These are phyloP conservation scores for Suillus bovinus DNA, from an alignment of 768 basidiomycete genomes.

Conservation along the genomic window DNA sequence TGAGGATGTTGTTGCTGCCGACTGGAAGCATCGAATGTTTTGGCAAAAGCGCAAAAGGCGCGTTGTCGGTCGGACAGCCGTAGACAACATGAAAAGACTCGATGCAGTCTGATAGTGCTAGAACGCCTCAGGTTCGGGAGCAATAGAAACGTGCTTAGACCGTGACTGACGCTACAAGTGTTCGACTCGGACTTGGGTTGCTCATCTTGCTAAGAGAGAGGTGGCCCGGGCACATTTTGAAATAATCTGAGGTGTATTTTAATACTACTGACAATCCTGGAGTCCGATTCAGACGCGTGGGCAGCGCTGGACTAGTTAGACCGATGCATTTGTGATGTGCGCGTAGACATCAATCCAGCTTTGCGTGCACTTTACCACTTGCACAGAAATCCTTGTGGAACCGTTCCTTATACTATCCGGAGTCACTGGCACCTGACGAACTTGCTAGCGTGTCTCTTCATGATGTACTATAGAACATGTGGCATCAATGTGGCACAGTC, in stretches of 20 bases:
- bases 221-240: not conserved
- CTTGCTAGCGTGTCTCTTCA: not conserved
- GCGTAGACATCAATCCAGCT: not conserved
- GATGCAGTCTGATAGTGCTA: not conserved
- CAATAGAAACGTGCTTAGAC: not conserved
- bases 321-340: not conserved
- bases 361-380: not conserved
- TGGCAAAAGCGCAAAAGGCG: conserved; percentile 10
- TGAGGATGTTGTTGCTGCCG: conserved; percentile 17
- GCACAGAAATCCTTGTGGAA: not conserved
- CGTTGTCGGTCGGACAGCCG: conserved; percentile 19
- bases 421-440: not conserved
- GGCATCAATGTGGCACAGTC: not conserved
- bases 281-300: not conserved
- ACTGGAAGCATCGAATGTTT: conserved; percentile 21
- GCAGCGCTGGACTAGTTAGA: not conserved
- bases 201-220: not conserved
- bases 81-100: conserved; percentile 19
- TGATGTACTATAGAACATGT: not conserved
- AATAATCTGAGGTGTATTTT: not conserved
- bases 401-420: not conserved
- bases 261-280: not conserved
- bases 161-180: no score
- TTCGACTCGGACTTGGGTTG: no score
- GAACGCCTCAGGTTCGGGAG: not conserved